Evolutionary conservation across 306 rosid species (phyloP), one percentile per base, ranked within the genome.

Genomic region (Cyamopsis tetragonoloba): DNA sequence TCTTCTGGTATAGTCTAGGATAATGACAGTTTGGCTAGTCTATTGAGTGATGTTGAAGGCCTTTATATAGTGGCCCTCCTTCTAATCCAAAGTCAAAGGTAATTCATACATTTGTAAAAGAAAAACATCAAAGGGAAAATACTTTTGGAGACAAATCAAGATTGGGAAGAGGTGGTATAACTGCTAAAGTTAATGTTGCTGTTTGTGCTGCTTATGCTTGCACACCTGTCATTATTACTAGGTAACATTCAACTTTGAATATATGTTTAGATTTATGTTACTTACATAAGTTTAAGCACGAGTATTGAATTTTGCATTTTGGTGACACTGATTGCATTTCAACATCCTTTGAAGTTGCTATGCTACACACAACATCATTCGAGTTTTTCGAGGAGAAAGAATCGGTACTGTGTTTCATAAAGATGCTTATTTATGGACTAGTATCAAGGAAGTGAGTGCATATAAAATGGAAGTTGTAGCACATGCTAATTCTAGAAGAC

Each of bases 1-100:
- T 83, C 96, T 65, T 85, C 96, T 46, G 97, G 97, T 62, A 88
- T 88, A 62, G 88, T 88, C 56, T 88, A 95, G 97, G 97, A 91
- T 58, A 91, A 91, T 68, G 97, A 91, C 69, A 88, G 97, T 62
- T 87, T 91, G 82, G 96, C 97, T 4, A 82, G 91, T 63, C 75
- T 91, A 48, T 49, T 91, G 81, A 91, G 96, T 68, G 97, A 91
- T 80, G 97, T 91, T n/a, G 97, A 91, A 65, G 96, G 96, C 28
- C 89, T 91, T 26, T 88, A 91, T 88, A 91, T n/a, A 82, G 71
- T 64, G 96, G 96, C 34, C 97, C 97, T 69, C 96, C 97, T 7
- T 48, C 54, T 24, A 91, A 91, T 54, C 95, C 96, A 15, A 85
- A 79, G 30, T 91, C 97, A 14, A 91, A 82, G 83, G 67, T 91